Evolutionary conservation across 2,329 filamentous ascomycete species (phyloP).

Genomic region (Sarocladiaceae sp.): DNA sequence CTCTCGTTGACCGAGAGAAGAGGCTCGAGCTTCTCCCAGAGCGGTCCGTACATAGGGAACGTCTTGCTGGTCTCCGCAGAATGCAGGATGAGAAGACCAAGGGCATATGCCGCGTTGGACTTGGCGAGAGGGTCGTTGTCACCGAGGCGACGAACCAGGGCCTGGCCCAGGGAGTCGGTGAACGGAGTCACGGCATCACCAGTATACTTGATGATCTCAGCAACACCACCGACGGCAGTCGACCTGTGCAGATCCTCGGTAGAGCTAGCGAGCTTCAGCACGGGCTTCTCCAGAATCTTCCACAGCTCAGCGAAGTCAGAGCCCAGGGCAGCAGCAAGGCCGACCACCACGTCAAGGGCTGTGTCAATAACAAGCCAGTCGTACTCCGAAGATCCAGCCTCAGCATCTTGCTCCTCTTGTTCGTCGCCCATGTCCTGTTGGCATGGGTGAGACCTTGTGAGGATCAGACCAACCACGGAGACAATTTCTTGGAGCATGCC

Average conservation of each 20-base stretch:
- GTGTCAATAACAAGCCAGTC: slow-evolving; percentile 98
- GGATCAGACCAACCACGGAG: slow-evolving; percentile 69
- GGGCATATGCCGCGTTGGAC: slow-evolving; percentile 91
- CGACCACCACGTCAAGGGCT: slow-evolving; percentile 84
- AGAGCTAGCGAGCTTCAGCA: slow-evolving; percentile 83
- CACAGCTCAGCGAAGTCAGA: slow-evolving; percentile 79
- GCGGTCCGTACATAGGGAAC: slow-evolving; percentile 71
- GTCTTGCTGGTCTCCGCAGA: slow-evolving; percentile 67
- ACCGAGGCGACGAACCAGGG: slow-evolving; percentile 78
- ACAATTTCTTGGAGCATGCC: slow-evolving; percentile 69
- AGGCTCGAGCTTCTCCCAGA: slow-evolving; percentile 82
- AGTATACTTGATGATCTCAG: slow-evolving; percentile 86
- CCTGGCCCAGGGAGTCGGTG: slow-evolving; percentile 71
- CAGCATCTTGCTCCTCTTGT: slow-evolving; percentile 69
- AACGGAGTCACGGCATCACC: slow-evolving; percentile 75
- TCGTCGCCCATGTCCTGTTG: slow-evolving; percentile 85
- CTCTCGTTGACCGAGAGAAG: slow-evolving; percentile 74
- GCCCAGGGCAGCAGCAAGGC: slow-evolving; percentile 78
- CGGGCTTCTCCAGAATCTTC: slow-evolving; percentile 92
- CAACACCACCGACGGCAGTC: slow-evolving; percentile 85
- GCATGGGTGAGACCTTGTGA: slow-evolving; percentile 87
- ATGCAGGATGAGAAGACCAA: slow-evolving; percentile 78
- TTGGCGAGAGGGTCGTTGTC: slow-evolving; percentile 91
- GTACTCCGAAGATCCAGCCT: slow-evolving; percentile 82
- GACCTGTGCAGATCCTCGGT: slow-evolving; percentile 84